Evolutionary conservation across 495 filamentous ascomycete genomes (phyloP).

Genomic region (Penicillium odoratum): DNA sequence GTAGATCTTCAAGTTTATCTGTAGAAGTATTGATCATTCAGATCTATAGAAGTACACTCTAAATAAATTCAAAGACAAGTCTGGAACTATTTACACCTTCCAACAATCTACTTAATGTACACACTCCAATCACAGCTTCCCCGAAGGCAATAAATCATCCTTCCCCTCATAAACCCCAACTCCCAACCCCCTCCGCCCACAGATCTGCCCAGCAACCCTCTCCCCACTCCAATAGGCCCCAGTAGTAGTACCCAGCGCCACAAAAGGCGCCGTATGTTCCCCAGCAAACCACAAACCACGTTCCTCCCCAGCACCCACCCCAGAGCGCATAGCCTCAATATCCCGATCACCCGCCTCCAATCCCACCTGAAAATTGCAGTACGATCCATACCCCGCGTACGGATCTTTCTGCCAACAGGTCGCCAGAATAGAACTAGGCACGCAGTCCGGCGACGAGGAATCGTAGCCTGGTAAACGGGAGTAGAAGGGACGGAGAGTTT

Average conservation of each 20-base stretch:
- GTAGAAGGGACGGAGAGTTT: constrained; percentile 64
- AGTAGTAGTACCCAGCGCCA: constrained; percentile 81
- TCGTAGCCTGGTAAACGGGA: constrained; percentile 69
- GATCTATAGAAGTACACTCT: too few relatives aligned
- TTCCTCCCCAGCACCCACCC: constrained; percentile 58
- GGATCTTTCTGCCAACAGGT: constrained; percentile 84
- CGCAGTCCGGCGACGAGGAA: constrained; percentile 52
- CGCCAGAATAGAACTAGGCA: constrained; percentile 60
- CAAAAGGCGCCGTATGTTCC: constrained; percentile 91
- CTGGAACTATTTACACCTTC: background rate
- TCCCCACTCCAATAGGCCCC: constrained; percentile 95
- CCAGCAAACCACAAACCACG: constrained; percentile 87
- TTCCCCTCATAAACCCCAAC: constrained; percentile 25
- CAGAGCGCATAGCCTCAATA: constrained; percentile 64
- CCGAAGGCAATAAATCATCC: constrained; percentile 44
- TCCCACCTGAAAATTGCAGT: constrained; percentile 85
- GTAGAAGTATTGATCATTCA: background rate
- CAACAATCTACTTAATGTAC: background rate
- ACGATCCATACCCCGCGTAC: constrained; percentile 85
- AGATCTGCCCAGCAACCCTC: constrained; percentile 66
- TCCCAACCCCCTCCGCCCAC: constrained; percentile 35
- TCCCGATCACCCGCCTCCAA: constrained; percentile 66
- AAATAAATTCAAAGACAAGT: too few relatives aligned
- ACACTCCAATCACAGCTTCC: constrained; percentile 1
- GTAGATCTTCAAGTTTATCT: too few relatives aligned